Evolutionary conservation across 208 protist species (phyloP).

Genomic region (Novymonas esmeraldas): DNA sequence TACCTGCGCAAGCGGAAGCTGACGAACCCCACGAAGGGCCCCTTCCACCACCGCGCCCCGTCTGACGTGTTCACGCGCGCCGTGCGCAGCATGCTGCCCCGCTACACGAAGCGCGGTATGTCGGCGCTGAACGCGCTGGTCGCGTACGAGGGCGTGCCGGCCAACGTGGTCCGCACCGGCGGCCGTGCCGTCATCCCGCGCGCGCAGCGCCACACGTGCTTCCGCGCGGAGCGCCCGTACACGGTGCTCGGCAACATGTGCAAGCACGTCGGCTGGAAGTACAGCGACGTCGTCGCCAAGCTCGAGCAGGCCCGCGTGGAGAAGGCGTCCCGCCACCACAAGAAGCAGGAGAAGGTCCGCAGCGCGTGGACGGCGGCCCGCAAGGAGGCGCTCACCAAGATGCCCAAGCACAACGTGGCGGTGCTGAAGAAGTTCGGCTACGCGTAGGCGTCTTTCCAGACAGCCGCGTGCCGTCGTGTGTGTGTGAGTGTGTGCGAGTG

Average conservation of each 20-base stretch:
- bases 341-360: conserved; percentile 74
- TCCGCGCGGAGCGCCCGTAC: conserved; percentile 78
- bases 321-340: conserved; percentile 69
- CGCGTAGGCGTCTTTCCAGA: conserved; percentile 71
- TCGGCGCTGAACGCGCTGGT: conserved; percentile 71
- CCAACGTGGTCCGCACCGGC: conserved; percentile 68
- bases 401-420: conserved; percentile 84
- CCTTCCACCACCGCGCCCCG: conserved; percentile 98
- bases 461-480: not conserved
- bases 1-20: conserved; percentile 97
- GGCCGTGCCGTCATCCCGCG: conserved; percentile 73
- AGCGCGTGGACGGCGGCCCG: conserved; percentile 68
- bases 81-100: conserved; percentile 98
- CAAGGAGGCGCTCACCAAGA: conserved; percentile 79
- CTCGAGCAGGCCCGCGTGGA: conserved; percentile 77
- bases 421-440: conserved; percentile 92
- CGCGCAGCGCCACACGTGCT: conserved; percentile 79
- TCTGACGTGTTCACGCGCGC: conserved; percentile 95
- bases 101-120: conserved; percentile 90
- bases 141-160: conserved; percentile 83
- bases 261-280: conserved; percentile 91
- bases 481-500: too few relatives aligned
- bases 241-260: conserved; percentile 87
- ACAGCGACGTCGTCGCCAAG: conserved; percentile 82
- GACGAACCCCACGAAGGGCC: conserved; percentile 98